Conservation (phyloP, 2,329 filamentous ascomycete genomes). For the Epichloe elymi region DNA sequence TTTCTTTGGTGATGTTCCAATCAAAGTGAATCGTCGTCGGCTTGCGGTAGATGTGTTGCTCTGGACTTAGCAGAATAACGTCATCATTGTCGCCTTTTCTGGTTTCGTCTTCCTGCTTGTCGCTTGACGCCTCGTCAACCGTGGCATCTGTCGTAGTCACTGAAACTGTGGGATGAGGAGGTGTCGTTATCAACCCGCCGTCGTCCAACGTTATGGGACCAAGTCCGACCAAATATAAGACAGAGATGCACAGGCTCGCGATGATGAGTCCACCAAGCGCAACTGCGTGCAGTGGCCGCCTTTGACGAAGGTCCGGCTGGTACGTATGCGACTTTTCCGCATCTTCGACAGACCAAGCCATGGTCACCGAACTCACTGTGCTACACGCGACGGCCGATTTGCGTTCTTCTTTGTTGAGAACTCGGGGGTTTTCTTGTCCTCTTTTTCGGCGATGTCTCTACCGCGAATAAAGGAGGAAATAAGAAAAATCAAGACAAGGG, state of each 20-base stretch:
- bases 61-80: constrained; percentile 26
- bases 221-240: not conserved
- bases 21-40: constrained; percentile 17
- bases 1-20: constrained; percentile 27
- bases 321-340: not conserved
- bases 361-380: not conserved
- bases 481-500: no score
- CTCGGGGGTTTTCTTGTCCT: no score
- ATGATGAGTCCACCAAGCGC: not conserved
- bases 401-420: no score
- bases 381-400: not conserved
- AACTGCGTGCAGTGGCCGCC: not conserved
- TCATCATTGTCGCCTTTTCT: not conserved
- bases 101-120: not conserved
- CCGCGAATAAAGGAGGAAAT: no score
- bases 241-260: not conserved
- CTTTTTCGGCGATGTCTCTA: no score
- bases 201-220: not conserved
- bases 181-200: not conserved
- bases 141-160: not conserved
- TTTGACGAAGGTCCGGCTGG: not conserved
- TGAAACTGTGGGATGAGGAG: not conserved
- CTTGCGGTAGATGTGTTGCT: constrained; percentile 25
- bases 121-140: not conserved
- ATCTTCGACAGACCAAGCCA: not conserved